A percentile compares a stretch with the other conserved stretches of the same genome.
Conservation (phyloP, 345 rosid species). For the Salix dunnii region DNA sequence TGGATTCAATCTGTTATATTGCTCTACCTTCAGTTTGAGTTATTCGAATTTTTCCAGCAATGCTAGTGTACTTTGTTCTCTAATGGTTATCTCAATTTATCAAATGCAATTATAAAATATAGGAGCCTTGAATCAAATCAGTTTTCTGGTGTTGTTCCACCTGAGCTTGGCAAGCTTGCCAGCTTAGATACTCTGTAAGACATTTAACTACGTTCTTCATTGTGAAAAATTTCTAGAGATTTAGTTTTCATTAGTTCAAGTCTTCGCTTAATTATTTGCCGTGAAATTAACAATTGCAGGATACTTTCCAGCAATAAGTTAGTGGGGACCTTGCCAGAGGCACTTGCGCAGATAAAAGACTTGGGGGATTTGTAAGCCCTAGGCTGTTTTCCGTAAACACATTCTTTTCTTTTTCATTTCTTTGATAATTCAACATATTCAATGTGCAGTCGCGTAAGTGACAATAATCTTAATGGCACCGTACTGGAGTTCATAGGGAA, state of each 20-base stretch:
- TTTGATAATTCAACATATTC: neutral
- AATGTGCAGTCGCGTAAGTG: conserved; percentile 21
- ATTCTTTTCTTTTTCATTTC: neutral
- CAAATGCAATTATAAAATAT: neutral
- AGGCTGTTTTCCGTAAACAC: neutral
- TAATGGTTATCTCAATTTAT: too few relatives aligned
- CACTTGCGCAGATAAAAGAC: neutral
- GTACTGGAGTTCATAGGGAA: conserved; percentile 15
- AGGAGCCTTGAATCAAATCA: too few relatives aligned
- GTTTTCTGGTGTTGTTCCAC: too few relatives aligned
- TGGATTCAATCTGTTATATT: neutral
- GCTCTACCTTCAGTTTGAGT: too few relatives aligned
- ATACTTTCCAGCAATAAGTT: neutral
- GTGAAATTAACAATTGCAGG: neutral
- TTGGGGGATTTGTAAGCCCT: neutral
- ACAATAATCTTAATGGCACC: conserved; percentile 15
- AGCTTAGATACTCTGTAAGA: conserved; percentile 6
- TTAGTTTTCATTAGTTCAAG: neutral
- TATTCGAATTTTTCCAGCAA: neutral
- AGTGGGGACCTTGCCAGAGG: neutral
- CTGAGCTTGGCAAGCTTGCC: too few relatives aligned
- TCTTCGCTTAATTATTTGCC: too few relatives aligned
- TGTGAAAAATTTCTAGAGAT: too few relatives aligned
- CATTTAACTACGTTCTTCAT: too few relatives aligned
- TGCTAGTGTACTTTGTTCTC: neutral